Percentiles rank a stretch among this genome's conserved stretches.
Evolutionary conservation across 176 grass and related monocot genomes (phyloP).

Genomic region (Rhipidocladum racemiflorum): DNA sequence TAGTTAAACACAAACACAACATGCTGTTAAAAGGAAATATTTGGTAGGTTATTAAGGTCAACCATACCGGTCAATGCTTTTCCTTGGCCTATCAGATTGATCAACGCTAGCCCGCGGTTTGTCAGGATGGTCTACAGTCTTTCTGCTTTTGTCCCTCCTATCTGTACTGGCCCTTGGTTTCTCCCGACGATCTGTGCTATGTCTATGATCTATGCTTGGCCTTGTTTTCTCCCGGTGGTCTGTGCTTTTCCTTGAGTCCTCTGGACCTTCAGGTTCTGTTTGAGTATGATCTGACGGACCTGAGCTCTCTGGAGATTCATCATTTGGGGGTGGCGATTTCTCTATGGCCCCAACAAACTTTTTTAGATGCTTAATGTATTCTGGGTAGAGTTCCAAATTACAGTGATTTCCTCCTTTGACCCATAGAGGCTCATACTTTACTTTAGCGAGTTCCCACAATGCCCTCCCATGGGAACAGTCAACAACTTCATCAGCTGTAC

Average conservation of each 20-base stretch:
- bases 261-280: slow-evolving; percentile 39
- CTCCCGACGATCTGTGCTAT: slow-evolving; percentile 51
- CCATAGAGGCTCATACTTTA: slow-evolving; percentile 97
- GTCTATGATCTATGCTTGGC: slow-evolving; percentile 45
- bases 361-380: slow-evolving; percentile 91
- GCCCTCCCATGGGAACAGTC: slow-evolving; percentile 86
- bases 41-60: slow-evolving; percentile 1
- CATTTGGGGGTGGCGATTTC: slow-evolving; percentile 44
- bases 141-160: slow-evolving; percentile 69
- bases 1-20: neutral
- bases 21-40: slow-evolving; percentile 7
- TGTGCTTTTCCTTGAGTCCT: slow-evolving; percentile 59
- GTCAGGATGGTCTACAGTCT: slow-evolving; percentile 68
- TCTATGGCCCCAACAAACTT: slow-evolving; percentile 81
- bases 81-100: slow-evolving; percentile 82
- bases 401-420: slow-evolving; percentile 94
- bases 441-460: slow-evolving; percentile 87
- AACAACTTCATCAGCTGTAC: slow-evolving; percentile 88
- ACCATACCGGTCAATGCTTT: slow-evolving; percentile 82
- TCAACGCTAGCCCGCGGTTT: slow-evolving; percentile 69
- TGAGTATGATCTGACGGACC: slow-evolving; percentile 28
- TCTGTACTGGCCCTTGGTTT: slow-evolving; percentile 69
- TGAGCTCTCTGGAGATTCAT: slow-evolving; percentile 41
- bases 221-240: slow-evolving; percentile 62
- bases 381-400: slow-evolving; percentile 85